Conservation (phyloP, 768 basidiomycete species). For the Psilocybe tampanensis region DNA sequence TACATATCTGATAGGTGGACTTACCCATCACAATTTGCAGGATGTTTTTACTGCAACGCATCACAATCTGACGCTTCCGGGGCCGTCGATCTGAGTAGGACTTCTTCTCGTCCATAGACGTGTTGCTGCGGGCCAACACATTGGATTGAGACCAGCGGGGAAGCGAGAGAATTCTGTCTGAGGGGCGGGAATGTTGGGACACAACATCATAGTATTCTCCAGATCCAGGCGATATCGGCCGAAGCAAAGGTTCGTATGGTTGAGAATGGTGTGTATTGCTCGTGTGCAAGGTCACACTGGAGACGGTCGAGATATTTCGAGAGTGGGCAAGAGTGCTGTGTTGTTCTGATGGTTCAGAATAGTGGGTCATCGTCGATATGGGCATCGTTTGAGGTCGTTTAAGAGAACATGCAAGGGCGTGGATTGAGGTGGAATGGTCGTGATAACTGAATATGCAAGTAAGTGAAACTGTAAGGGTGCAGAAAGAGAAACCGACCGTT, state of each 20-base stretch:
- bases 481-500: not conserved
- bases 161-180: conserved; percentile 24
- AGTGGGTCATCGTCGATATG: conserved; percentile 51
- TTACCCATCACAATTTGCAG: conserved; percentile 42
- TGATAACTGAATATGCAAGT: conserved; percentile 7
- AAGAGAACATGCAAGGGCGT: conserved; percentile 11
- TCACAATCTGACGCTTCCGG: conserved; percentile 25
- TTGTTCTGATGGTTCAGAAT: conserved; percentile 35
- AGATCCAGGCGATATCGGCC: conserved; percentile 33
- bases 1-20: conserved; percentile 10
- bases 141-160: conserved; percentile 31
- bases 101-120: conserved; percentile 30
- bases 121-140: conserved; percentile 28
- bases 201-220: conserved; percentile 36
- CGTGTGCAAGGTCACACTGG: conserved; percentile 39
- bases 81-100: conserved; percentile 21
- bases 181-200: conserved; percentile 36
- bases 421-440: conserved; percentile 8
- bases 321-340: conserved; percentile 43
- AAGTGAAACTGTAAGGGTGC: not conserved
- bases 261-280: conserved; percentile 42
- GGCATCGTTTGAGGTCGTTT: conserved; percentile 42
- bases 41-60: conserved; percentile 32
- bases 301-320: conserved; percentile 40
- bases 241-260: conserved; percentile 47